phyloP scores from a whole-genome alignment of 148 eudicot species.

The Rheum nobile region DNA sequence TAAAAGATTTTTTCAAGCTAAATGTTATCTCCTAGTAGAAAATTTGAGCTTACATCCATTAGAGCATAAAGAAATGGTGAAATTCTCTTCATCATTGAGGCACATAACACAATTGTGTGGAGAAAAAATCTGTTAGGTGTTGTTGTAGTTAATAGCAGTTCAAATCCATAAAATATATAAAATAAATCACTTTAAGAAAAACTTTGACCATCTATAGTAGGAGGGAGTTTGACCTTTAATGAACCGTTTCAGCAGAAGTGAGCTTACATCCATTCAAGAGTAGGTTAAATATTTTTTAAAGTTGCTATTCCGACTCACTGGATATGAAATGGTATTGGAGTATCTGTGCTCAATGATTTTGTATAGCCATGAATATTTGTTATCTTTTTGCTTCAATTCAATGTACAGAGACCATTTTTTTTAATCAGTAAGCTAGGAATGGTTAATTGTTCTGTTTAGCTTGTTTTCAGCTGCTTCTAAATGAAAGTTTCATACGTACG shows the following conservation, averaged over 20 bases:
- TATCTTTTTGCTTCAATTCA: neutral
- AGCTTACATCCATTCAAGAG: neutral
- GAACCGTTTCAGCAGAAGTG: neutral
- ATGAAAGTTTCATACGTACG: neutral
- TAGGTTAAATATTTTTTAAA: neutral
- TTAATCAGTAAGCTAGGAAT: neutral
- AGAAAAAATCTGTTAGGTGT: neutral
- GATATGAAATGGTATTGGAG: neutral
- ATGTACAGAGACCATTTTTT: neutral
- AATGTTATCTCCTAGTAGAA: too few species aligned
- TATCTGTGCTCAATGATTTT: neutral
- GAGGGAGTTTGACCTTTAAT: neutral
- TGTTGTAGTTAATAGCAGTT: neutral
- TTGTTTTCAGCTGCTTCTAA: neutral
- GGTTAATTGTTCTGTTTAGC: neutral
- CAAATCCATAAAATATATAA: too few species aligned
- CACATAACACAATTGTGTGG: neutral
- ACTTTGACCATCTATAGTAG: neutral
- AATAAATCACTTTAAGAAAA: neutral
- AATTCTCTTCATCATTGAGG: neutral
- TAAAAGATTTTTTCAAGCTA: too few species aligned
- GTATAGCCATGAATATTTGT: neutral
- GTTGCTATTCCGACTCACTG: neutral
- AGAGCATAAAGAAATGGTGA: too few species aligned
- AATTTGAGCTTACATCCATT: too few species aligned